Base-by-base conservation (phyloP, 2,329 filamentous ascomycete genomes). In the Colletotrichum sp. region DNA sequence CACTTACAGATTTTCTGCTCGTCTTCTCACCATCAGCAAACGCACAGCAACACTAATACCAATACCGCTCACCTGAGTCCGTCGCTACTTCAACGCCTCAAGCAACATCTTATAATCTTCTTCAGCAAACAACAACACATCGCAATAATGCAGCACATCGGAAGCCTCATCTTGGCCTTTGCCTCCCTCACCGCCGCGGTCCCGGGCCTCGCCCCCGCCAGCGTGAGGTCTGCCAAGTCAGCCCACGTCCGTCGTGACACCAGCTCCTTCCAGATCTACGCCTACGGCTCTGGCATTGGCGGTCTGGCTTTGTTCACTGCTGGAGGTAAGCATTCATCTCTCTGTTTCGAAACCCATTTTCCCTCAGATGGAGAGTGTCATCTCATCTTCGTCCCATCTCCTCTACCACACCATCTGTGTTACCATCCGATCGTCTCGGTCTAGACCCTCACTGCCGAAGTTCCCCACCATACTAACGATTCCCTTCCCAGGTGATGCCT, bases 261-360 rank as follows among this genome's bases (percentile, higher is more conserved):
- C 30, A 43, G 79, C 4, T 68, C 66, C 1, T 82, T 82, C 68
- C 72, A 77, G n/a, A 73, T 82, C 18, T 82, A 81, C 43, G 81
- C 79, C 61, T 82, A 81, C 67, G 80, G 81, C 18, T 13, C 66
- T 6, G 77, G 78, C 10, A 80, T 82, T 43, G 75, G 79, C 9
- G 81, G 81, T 3, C 75, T 79, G 6, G 73, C 78, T 9, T 16
- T 82, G n/a, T 79, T 81, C 67, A 79, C 78, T 30, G 73, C 75
- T 16, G 75, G 79, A 21, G 78, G 81, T 82, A 71, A 71, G 78
- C 61, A 13, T 5, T 32, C n/a, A 32, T 66, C 16, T 8, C 12
- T 13, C 9, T 66, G 6, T 63, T 13, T 5, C 12, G 28, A 52
- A n/a, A 18, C 26, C 7, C 26, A n/a, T 18, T 0, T 30, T 18